Conservation (phyloP, 768 basidiomycete species). For the Astraeus odoratus region DNA sequence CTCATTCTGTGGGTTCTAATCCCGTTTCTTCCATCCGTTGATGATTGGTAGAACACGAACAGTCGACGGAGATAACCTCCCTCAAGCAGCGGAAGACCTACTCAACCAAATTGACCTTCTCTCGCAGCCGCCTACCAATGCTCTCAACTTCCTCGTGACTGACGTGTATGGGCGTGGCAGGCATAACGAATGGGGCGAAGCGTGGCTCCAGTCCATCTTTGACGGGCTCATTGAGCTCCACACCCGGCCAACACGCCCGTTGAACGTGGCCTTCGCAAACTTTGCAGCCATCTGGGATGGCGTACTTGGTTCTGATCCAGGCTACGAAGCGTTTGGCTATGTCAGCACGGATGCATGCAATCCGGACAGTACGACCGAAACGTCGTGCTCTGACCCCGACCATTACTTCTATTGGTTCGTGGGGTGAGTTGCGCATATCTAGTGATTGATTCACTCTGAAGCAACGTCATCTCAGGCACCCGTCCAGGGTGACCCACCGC, state of each 20-base stretch:
- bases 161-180: conserved; percentile 46
- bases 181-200: conserved; percentile 35
- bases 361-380: conserved; percentile 27
- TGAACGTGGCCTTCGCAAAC: conserved; percentile 41
- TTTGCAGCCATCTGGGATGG: conserved; percentile 46
- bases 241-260: conserved; percentile 11
- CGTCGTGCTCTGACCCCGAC: conserved; percentile 35
- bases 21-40: not conserved
- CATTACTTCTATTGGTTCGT: conserved; percentile 49
- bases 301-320: conserved; percentile 37
- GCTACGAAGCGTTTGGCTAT: conserved; percentile 44
- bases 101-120: conserved; percentile 40
- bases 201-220: conserved; percentile 41
- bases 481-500: conserved; percentile 40
- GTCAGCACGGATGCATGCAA: conserved; percentile 33
- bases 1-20: conserved; percentile 29
- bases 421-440: conserved; percentile 27
- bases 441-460: not conserved
- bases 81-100: conserved; percentile 36
- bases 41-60: not conserved
- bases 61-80: conserved; percentile 43
- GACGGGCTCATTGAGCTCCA: conserved; percentile 34
- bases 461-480: conserved; percentile 31
- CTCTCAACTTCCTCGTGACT: conserved; percentile 41
- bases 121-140: conserved; percentile 44